Conservation (phyloP, 169 alveolate genomes). For the Plasmodium gaboni region DNA sequence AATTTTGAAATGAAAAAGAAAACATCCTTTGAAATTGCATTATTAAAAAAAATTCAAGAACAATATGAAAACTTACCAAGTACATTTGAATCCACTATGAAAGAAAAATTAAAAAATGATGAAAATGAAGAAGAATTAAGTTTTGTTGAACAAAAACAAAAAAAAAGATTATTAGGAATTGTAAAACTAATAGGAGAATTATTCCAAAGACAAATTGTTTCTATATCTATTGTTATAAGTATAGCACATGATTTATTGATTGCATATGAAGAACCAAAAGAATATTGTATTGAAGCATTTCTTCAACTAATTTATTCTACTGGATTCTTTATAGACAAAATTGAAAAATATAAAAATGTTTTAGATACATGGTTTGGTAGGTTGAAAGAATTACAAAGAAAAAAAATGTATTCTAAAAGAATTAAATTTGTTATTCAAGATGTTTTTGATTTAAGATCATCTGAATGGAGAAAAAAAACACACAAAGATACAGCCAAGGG, state of each 20-base stretch:
- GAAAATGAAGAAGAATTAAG: conserved; percentile 80
- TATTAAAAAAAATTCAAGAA: conserved; percentile 82
- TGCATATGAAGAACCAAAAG: conserved; percentile 91
- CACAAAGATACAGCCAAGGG: conserved; percentile 94
- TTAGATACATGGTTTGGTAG: conserved; percentile 94
- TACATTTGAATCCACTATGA: conserved; percentile 71
- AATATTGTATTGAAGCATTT: conserved; percentile 92
- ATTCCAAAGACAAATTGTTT: conserved; percentile 90
- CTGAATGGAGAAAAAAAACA: conserved; percentile 92
- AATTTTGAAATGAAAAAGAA: conserved; percentile 83
- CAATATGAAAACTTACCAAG: conserved; percentile 85
- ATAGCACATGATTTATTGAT: conserved; percentile 92
- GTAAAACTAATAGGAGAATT: conserved; percentile 93
- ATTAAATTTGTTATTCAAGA: conserved; percentile 92
- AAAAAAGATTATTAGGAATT: conserved; percentile 90
- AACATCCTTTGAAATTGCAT: conserved; percentile 85
- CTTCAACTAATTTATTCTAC: conserved; percentile 91
- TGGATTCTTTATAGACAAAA: conserved; percentile 92
- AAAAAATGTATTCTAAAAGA: conserved; percentile 88
- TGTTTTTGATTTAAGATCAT: conserved; percentile 91
- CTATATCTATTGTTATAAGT: conserved; percentile 89
- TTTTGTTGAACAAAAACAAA: conserved; percentile 82
- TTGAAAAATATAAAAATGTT: conserved; percentile 87
- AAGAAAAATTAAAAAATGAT: conserved; percentile 76
- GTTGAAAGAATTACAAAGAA: conserved; percentile 88